A percentile compares a stretch with the other conserved stretches of the same genome.
Evolutionary conservation across 306 rosid genomes (phyloP).

Genomic region (Pyrus bretschneideri): DNA sequence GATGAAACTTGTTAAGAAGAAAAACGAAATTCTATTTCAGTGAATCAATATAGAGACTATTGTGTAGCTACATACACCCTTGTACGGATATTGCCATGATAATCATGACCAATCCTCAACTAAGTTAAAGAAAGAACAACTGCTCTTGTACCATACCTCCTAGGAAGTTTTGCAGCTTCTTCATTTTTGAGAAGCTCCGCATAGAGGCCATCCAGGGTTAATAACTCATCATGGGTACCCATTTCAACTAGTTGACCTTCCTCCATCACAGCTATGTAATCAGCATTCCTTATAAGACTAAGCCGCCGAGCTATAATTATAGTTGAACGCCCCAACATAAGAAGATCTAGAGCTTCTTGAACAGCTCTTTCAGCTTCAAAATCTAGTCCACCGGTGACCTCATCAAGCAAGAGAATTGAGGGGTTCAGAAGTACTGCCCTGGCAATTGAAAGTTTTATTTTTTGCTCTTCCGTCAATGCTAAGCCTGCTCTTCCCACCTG

Average conservation of each 20-base stretch:
- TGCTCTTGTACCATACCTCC: conserved; percentile 55
- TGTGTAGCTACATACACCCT: not conserved
- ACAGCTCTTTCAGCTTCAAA: conserved; percentile 99
- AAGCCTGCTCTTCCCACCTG: conserved; percentile 96
- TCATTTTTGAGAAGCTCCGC: conserved; percentile 95
- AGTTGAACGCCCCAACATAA: conserved; percentile 97
- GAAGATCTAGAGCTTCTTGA: conserved; percentile 94
- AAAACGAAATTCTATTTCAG: not conserved
- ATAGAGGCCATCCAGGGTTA: conserved; percentile 73
- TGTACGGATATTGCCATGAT: not conserved
- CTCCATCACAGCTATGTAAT: conserved; percentile 99
- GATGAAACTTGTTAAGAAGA: not conserved
- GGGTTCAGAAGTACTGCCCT: conserved; percentile 98
- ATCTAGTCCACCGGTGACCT: conserved; percentile 99
- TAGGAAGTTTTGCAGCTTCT: conserved; percentile 98
- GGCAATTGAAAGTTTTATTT: conserved; percentile 93
- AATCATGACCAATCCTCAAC: conserved; percentile 4
- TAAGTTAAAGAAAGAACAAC: conserved; percentile 12
- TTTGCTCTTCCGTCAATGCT: conserved; percentile 88
- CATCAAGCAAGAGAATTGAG: conserved; percentile 93
- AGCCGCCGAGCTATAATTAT: conserved; percentile 98
- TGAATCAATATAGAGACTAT: not conserved
- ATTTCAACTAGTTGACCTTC: conserved; percentile 98
- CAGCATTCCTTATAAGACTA: conserved; percentile 97
- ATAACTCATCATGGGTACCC: conserved; percentile 95